These are phyloP conservation scores for Kodamaea plutei DNA, from an alignment of 1,139 yeast species.

Conservation along the genomic window DNA sequence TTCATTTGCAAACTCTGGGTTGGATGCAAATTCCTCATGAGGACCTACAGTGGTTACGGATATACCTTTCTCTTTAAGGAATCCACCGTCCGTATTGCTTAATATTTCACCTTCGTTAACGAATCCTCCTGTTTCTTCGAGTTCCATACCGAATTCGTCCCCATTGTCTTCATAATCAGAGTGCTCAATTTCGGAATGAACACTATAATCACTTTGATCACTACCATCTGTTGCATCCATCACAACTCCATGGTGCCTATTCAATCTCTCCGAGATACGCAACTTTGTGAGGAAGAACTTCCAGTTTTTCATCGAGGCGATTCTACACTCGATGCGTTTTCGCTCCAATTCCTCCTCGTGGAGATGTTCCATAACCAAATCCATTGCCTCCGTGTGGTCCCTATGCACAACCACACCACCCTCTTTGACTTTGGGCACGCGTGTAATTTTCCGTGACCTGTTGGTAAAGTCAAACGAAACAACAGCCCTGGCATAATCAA, in stretches of 20 bases:
- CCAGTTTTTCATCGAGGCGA: conserved; percentile 68
- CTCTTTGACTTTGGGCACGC: conserved; percentile 59
- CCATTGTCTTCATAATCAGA: conserved; percentile 1
- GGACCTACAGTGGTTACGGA: too few species aligned
- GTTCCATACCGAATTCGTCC: conserved; percentile 1
- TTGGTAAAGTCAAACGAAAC: conserved; percentile 72
- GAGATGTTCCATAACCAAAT: conserved; percentile 51
- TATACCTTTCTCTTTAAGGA: too few species aligned
- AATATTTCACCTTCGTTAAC: too few species aligned
- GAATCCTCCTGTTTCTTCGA: too few species aligned
- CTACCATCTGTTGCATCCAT: conserved; percentile 12
- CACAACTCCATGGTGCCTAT: conserved; percentile 61
- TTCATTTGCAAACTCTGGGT: too few species aligned
- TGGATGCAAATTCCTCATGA: too few species aligned
- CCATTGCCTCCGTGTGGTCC: conserved; percentile 64
- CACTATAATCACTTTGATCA: conserved; percentile 10
- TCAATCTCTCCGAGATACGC: conserved; percentile 65
- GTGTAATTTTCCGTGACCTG: conserved; percentile 12
- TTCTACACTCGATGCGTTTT: conserved; percentile 40
- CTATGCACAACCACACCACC: conserved; percentile 74
- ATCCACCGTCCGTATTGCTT: too few species aligned
- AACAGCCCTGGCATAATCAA: conserved; percentile 86
- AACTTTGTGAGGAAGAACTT: conserved; percentile 64
- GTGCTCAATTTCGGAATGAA: conserved; percentile 9
- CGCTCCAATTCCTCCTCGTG: conserved; percentile 52